These are phyloP conservation scores for Xylariaceae sp. DNA, from an alignment of 2,329 filamentous ascomycete genomes.

Conservation along the genomic window DNA sequence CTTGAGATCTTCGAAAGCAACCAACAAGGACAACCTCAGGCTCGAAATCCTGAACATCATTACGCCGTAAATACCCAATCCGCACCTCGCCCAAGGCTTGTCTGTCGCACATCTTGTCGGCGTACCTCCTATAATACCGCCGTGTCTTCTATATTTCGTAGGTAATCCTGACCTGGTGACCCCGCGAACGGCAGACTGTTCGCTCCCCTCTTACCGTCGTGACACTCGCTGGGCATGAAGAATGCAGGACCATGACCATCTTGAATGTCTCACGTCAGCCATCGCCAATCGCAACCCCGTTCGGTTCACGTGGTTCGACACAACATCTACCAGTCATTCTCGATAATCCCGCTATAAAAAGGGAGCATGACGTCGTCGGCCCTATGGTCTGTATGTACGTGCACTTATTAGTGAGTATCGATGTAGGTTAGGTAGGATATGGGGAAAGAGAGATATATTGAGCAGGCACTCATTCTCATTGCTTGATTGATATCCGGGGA, in stretches of 20 bases:
- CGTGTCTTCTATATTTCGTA: too few relatives aligned
- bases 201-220: background rate
- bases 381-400: background rate
- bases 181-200: background rate
- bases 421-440: background rate
- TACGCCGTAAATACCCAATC: too few relatives aligned
- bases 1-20: too few relatives aligned
- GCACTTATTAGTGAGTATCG: background rate
- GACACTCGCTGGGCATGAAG: background rate
- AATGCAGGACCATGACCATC: slow-evolving; percentile 3
- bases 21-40: too few relatives aligned
- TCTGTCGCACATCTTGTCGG: too few relatives aligned
- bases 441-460: too few relatives aligned
- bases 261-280: slow-evolving; percentile 13
- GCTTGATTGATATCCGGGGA: too few relatives aligned
- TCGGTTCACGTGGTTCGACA: slow-evolving; percentile 9
- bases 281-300: slow-evolving; percentile 2
- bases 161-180: background rate
- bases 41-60: too few relatives aligned
- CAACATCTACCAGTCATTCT: background rate
- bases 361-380: too few relatives aligned
- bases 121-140: too few relatives aligned
- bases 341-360: background rate
- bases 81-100: too few relatives aligned
- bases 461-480: too few relatives aligned